Evolutionary conservation across 495 filamentous ascomycete genomes (phyloP).

Genomic region (Xylaria venustula): DNA sequence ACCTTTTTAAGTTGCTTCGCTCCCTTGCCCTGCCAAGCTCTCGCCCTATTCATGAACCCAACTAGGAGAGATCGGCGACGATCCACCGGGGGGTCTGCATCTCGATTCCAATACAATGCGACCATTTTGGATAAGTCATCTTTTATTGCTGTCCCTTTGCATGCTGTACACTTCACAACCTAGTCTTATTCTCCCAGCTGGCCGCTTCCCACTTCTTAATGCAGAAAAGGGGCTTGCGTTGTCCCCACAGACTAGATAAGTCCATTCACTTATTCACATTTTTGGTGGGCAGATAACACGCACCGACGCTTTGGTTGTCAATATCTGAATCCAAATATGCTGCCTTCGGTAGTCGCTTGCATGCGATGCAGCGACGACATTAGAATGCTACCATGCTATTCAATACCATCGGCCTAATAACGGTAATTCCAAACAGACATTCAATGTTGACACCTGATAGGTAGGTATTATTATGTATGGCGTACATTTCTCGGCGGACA

Average conservation of each 20-base stretch:
- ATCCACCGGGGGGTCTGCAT: conserved; percentile 3
- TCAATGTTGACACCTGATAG: no score
- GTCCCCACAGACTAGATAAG: background rate
- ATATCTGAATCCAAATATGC: background rate
- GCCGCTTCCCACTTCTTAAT: background rate
- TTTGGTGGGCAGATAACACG: background rate
- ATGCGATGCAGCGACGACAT: no score
- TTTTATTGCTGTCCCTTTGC: background rate
- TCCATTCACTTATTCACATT: background rate
- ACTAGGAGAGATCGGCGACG: conserved; percentile 9
- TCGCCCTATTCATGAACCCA: conserved; percentile 1
- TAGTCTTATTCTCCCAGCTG: background rate
- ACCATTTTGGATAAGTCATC: conserved; percentile 1
- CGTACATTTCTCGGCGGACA: background rate
- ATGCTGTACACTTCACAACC: background rate
- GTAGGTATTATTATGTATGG: no score
- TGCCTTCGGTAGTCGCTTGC: no score
- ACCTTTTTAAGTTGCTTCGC: background rate
- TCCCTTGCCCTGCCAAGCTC: conserved; percentile 5
- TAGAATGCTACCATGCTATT: no score
- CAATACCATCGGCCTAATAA: no score
- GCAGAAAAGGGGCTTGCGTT: conserved; percentile 2
- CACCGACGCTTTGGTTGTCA: background rate
- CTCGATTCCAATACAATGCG: conserved; percentile 4
- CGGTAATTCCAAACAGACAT: no score